phyloP scores from a whole-genome alignment of 352 stramenopile genomes.

The Pythium phragmitis region DNA sequence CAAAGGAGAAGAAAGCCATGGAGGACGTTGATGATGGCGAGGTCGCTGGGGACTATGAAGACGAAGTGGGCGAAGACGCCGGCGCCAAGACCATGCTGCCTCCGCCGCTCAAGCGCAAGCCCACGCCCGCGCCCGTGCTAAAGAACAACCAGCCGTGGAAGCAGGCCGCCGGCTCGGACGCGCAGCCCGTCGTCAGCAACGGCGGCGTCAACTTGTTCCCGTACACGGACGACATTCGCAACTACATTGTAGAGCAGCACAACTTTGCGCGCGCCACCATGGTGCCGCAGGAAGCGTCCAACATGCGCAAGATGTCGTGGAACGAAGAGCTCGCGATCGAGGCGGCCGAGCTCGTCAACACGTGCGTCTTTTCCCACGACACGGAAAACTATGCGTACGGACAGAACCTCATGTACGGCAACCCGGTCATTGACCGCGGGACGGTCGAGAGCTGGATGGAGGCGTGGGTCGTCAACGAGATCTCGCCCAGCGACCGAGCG shows the following conservation, averaged over 20 bases:
- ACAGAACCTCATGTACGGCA: conserved; percentile 43
- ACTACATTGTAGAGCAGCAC: conserved; percentile 38
- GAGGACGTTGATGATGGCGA: too few relatives aligned
- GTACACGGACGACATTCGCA: conserved; percentile 32
- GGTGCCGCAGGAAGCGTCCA: conserved; percentile 29
- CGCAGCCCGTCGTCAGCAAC: conserved; percentile 29
- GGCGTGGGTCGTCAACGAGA: conserved; percentile 34
- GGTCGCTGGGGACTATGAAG: not conserved
- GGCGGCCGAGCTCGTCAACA: conserved; percentile 37
- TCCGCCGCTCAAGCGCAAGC: too few relatives aligned
- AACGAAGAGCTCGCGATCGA: conserved; percentile 40
- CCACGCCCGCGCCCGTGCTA: not conserved
- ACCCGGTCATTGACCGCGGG: conserved; percentile 22
- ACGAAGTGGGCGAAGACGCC: not conserved
- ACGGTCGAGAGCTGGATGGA: conserved; percentile 35
- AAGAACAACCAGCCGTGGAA: conserved; percentile 7
- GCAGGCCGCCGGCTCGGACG: conserved; percentile 8
- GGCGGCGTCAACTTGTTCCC: conserved; percentile 36
- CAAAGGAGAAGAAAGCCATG: too few relatives aligned
- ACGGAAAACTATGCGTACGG: conserved; percentile 41
- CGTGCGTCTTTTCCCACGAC: conserved; percentile 38
- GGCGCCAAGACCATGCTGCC: too few relatives aligned
- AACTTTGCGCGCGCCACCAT: conserved; percentile 35
- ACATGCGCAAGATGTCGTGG: conserved; percentile 42
- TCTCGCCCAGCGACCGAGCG: conserved; percentile 30